Evolutionary conservation across 2,329 filamentous ascomycete genomes (phyloP), one percentile per base, ranked within the genome.

Genomic region (Falciphora oryzae): DNA sequence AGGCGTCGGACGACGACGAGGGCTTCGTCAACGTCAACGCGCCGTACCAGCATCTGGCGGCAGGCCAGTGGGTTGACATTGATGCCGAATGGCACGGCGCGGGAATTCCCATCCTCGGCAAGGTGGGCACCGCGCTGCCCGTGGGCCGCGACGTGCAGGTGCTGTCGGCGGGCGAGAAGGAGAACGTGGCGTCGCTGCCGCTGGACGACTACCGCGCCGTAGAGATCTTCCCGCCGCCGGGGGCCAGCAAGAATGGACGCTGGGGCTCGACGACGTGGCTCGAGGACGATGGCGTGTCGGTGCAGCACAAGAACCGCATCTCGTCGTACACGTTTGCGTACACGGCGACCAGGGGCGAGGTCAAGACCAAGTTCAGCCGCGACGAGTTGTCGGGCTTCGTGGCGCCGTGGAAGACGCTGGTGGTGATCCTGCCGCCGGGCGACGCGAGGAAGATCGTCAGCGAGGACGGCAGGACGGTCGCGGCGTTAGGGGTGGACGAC

Each of bases 21-120:
- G 84, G 85, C 4, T 90, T 82, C 68, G 71, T 86, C 27, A 89
- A 89, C 66, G 76, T 85, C 60, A 85, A 84, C 56, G 74, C 77
- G 0, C 83, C 85, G 0, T 81, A 83, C 65, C 77, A 83, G 59
- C 81, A 84, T 66, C 74, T 85, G 38, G 70, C 76, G 31, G 66
- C 73, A 2, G 74, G 73, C 6, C 62, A 66, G 65, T 76, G 73
- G 73, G 71, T 73, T 66, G 68, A 71, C 2, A 69, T 76, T 57
- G 68, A 66, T 32, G 69, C 72, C 1, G 68, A 70, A 8, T 76
- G 73, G 74, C 66, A 73, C 63, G 69, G 63, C 28, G 71, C 71
- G n/a, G 66, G 65, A 60, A 72, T 76, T 64, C 71, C 73, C n/a
- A 65, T 75, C 60, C 68, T 73, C 64, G 69, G 72, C 63, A 68